A percentile compares a stretch with the other conserved stretches of the same genome.
Conservation (phyloP, 805 yeast species). For the Candida namnaoensis region DNA sequence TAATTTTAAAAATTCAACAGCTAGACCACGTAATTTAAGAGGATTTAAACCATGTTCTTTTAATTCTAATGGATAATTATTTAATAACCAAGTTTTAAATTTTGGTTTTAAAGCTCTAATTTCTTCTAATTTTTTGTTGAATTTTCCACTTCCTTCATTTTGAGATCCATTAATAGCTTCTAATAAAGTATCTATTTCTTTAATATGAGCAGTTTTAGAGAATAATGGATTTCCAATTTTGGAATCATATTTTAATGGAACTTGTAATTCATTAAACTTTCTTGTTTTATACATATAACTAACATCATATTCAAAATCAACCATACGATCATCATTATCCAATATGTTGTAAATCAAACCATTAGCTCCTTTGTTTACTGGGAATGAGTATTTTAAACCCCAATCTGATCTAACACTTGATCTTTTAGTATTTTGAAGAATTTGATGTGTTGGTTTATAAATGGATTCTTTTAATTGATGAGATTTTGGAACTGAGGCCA, state of each 20-base stretch:
- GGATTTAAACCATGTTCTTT: conserved; percentile 18
- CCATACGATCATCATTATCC: conserved; percentile 59
- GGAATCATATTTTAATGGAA: conserved; percentile 24
- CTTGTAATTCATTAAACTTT: conserved; percentile 62
- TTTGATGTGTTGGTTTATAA: conserved; percentile 58
- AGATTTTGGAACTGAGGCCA: conserved; percentile 25
- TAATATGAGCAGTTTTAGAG: conserved; percentile 1
- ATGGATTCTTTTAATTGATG: conserved; percentile 6
- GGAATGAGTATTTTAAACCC: conserved; percentile 69
- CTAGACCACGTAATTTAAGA: conserved; percentile 21
- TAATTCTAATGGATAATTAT: conserved; percentile 36
- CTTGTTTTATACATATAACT: conserved; percentile 52
- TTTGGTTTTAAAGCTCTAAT: conserved; percentile 38
- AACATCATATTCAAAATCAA: conserved; percentile 59
- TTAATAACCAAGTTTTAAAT: conserved; percentile 46
- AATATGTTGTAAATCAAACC: conserved; percentile 57
- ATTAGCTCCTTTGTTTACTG: conserved; percentile 47
- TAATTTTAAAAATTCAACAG: conserved; percentile 23
- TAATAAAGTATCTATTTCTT: not conserved
- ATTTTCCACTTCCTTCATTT: conserved; percentile 4
- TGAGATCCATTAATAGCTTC: not conserved
- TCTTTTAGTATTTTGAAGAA: conserved; percentile 60
- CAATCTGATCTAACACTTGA: conserved; percentile 60
- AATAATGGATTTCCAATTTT: conserved; percentile 26
- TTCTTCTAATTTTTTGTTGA: conserved; percentile 21